Evolutionary conservation across 2,329 filamentous ascomycete species (phyloP), one percentile per base, ranked within the genome.

Genomic region (Sclerotinia glacialis): DNA sequence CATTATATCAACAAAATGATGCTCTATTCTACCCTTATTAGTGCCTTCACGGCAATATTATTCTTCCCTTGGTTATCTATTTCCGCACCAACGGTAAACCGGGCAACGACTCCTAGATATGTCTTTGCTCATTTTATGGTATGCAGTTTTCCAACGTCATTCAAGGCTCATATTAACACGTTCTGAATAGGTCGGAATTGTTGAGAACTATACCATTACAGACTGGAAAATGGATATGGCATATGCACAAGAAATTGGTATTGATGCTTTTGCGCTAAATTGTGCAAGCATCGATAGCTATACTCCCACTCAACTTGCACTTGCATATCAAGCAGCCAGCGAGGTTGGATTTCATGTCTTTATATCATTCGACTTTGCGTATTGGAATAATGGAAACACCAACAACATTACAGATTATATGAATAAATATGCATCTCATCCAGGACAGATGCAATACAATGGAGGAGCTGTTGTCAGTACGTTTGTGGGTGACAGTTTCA

Each of bases 391-490:
- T 23, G 74, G 74, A 12, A 71, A 77, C 26, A 74, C 72, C 0
- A 69, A 67, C 2, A 69, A 74, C 7, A 76, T 77, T 42, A 75
- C 74, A 1, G 69, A 68, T 3, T 76, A 76, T 34, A 75, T 76
- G 74, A 67, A 68, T 7, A 12, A 64, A 58, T 68, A 71, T 67
- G 71, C 72, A 3, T 52, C 42, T n/a, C 75, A 84, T 49, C 76
- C 78, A 1, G 77, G 73, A 1, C 77, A 78, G 71, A 78, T 78
- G 59, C 77, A 79, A 64, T 78, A 80, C 67, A 76, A 75, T 65
- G 77, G 74, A 21, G 75, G 66, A 1, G 75, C 75, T 1, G 50
- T 77, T 8, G 74, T 76, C 11, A 76, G 75, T 52, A 76, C 75
- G 7, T 77, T 77, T 65, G 73, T 76, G 9, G 75, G 75, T 5